Conservation (phyloP, 805 yeast genomes). For the Metschnikowia lunata region DNA sequence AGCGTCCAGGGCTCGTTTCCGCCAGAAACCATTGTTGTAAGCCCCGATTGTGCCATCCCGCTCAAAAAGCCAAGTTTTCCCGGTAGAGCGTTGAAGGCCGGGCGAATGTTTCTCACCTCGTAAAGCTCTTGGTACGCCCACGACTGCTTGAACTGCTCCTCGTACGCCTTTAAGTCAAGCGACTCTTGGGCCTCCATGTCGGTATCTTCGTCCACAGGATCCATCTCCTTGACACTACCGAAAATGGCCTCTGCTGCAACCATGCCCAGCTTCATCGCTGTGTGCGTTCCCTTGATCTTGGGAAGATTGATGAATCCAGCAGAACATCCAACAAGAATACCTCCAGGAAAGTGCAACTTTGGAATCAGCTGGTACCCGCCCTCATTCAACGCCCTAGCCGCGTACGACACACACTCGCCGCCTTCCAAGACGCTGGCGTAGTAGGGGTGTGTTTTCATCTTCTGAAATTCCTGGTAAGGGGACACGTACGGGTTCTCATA, state of each 20-base stretch:
- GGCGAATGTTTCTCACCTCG: slow-evolving; percentile 86
- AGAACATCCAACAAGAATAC: slow-evolving; percentile 87
- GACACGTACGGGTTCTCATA: slow-evolving; percentile 92
- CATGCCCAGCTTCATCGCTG: slow-evolving; percentile 95
- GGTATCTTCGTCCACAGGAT: slow-evolving; percentile 41
- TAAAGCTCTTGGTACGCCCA: slow-evolving; percentile 85
- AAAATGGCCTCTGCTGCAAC: slow-evolving; percentile 86
- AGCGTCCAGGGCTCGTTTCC: slow-evolving; percentile 92
- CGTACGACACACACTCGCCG: slow-evolving; percentile 91
- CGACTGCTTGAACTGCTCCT: slow-evolving; percentile 60
- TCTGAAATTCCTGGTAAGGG: slow-evolving; percentile 94
- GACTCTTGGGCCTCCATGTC: slow-evolving; percentile 36
- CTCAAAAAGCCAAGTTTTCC: slow-evolving; percentile 67
- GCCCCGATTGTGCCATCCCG: slow-evolving; percentile 80
- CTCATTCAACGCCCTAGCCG: slow-evolving; percentile 94
- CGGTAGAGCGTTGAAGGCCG: slow-evolving; percentile 63
- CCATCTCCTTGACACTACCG: slow-evolving; percentile 39
- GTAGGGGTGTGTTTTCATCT: slow-evolving; percentile 87
- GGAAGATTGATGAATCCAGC: slow-evolving; percentile 98
- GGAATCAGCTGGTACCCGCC: slow-evolving; percentile 97
- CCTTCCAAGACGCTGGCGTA: slow-evolving; percentile 71
- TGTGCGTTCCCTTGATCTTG: slow-evolving; percentile 95
- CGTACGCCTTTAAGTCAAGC: slow-evolving; percentile 55
- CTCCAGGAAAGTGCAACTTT: slow-evolving; percentile 89
- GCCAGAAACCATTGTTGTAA: slow-evolving; percentile 69